A percentile compares a stretch with the other conserved stretches of the same genome.
phyloP scores from a whole-genome alignment of 257 asterid genomes.

The Rubia yunnanensis region DNA sequence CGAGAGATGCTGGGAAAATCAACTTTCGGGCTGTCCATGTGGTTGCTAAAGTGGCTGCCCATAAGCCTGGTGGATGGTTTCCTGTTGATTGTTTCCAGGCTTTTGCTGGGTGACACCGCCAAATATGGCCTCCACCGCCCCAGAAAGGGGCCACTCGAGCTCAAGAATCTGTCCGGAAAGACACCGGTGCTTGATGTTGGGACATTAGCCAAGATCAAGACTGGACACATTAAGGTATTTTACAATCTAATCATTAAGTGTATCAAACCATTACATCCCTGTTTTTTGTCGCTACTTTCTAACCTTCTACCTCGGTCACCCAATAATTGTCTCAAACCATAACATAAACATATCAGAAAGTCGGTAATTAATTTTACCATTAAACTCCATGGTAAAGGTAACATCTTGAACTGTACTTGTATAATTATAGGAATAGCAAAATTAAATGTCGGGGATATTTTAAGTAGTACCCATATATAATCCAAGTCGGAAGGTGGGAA shows the following conservation, averaged over 20 bases:
- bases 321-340: too few relatives aligned
- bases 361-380: too few relatives aligned
- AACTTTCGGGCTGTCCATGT: constrained; percentile 34
- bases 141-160: constrained; percentile 14
- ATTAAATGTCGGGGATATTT: too few relatives aligned
- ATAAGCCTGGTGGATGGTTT: constrained; percentile 20
- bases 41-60: constrained; percentile 33
- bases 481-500: not conserved
- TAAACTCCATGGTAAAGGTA: too few relatives aligned
- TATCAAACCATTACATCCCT: not conserved
- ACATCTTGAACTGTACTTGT: too few relatives aligned
- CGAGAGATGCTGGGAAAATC: constrained; percentile 29
- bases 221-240: constrained; percentile 19
- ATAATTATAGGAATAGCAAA: too few relatives aligned
- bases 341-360: too few relatives aligned
- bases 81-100: constrained; percentile 19
- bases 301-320: not conserved
- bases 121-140: constrained; percentile 28
- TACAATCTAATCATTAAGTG: not conserved
- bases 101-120: constrained; percentile 21
- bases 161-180: constrained; percentile 22
- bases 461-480: too few relatives aligned
- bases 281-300: not conserved
- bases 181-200: constrained; percentile 24
- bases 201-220: constrained; percentile 19